Evolutionary conservation across 805 yeast species (phyloP), one percentile per base, ranked within the genome.

Genomic region (Saccharomycopsis amapae): DNA sequence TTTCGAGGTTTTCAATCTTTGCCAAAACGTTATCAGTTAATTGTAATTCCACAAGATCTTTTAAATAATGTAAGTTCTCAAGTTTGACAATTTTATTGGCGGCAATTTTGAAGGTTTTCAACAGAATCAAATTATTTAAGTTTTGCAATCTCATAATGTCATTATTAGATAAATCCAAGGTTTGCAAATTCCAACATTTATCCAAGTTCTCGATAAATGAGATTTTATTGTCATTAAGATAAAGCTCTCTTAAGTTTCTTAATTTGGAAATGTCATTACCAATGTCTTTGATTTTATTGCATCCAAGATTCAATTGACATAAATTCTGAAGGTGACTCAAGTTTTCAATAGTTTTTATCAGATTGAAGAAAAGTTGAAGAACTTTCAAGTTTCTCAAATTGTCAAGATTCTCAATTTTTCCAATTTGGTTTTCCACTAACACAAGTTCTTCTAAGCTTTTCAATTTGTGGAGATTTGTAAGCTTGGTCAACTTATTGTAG

Each of bases 21-120:
- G 32, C 31, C 15, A 49, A 39, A 22, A 26, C 41, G 32, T 49
- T 49, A 17, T 42, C 46, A 12, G 39, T 31, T 13, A 48, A 41
- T 31, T 48, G 25, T 9, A 42, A 25, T 5, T 19, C 20, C 12
- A 34, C 28, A 26, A 47, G 24, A 17, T 33, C 22, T 6, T 23
- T 34, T 24, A 45, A 40, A 5, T 36, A 17, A 9, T 40, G 30
- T 5, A 48, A 19, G 25, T 33, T 23, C 25, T 48, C 51, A n/a
- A 44, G 26, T 25, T 38, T 30, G 9, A 40, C 26, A n/a, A 48
- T 37, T 18, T 37, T 40, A 34, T 48, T 48, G 17, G 24, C 17
- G 7, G 36, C 30, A 15, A 48, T 32, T 18, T 43, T 39, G 15
- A 48, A 36, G 15, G 15, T 18, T 22, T 15, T 35, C 7, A 48